A percentile compares a stretch with the other conserved stretches of the same genome.
These are phyloP conservation scores for Cerioporus squamosus DNA, from an alignment of 1,284 basidiomycete species.

Conservation along the genomic window DNA sequence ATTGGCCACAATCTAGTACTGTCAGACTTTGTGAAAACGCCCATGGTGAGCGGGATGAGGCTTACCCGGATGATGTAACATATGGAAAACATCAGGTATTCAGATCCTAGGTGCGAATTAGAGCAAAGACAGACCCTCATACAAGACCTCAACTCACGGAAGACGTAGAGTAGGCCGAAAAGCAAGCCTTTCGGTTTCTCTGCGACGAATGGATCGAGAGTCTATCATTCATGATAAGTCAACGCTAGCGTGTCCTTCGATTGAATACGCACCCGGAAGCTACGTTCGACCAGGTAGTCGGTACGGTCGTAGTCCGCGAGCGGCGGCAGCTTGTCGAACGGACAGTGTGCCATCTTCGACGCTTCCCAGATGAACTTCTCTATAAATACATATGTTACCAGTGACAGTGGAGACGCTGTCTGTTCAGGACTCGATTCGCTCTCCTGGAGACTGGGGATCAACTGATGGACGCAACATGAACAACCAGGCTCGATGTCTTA, in stretches of 20 bases:
- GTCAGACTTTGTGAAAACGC: not conserved
- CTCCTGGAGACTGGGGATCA: slow-evolving; percentile 38
- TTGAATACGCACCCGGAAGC: slow-evolving; percentile 29
- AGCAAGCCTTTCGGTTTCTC: slow-evolving; percentile 24
- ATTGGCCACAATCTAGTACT: slow-evolving; percentile 22
- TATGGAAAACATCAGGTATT: not conserved
- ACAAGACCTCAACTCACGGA: slow-evolving; percentile 14
- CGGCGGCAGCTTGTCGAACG: slow-evolving; percentile 40
- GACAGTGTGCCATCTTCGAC: slow-evolving; percentile 28
- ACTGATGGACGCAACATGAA: not conserved
- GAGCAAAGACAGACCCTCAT: slow-evolving; percentile 18
- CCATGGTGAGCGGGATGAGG: not conserved
- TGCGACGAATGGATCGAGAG: slow-evolving; percentile 28
- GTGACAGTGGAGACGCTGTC: slow-evolving; percentile 60
- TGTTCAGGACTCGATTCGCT: slow-evolving; percentile 61
- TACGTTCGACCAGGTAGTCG: slow-evolving; percentile 40
- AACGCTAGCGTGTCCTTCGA: not conserved
- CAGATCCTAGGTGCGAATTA: not conserved
- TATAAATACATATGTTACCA: slow-evolving; percentile 62
- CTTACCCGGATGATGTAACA: not conserved
- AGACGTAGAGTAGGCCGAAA: slow-evolving; percentile 30
- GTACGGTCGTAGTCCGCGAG: slow-evolving; percentile 51
- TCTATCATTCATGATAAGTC: slow-evolving; percentile 32
- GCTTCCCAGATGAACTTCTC: slow-evolving; percentile 36
- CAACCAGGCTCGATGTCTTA: too few relatives aligned